These are phyloP conservation scores for Trichoderma hamatum DNA, from an alignment of 2,329 filamentous ascomycete genomes.

Conservation along the genomic window DNA sequence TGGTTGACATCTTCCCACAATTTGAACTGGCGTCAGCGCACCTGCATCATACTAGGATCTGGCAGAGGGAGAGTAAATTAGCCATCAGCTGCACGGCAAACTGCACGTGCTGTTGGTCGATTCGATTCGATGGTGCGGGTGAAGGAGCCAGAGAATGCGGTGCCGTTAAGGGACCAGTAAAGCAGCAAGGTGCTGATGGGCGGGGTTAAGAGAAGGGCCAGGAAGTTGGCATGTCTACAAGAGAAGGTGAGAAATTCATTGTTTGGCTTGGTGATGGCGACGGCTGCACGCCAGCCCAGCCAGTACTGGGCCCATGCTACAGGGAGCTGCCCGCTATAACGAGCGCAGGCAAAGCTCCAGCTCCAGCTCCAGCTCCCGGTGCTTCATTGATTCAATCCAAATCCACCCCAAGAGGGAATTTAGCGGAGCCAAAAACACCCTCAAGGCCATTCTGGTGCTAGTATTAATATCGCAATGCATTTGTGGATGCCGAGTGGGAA, in stretches of 20 bases:
- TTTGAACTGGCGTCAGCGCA: neutral
- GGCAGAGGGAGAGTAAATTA: neutral
- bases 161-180: neutral
- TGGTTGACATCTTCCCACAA: neutral
- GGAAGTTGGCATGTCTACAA: neutral
- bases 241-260: neutral
- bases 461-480: neutral
- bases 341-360: neutral
- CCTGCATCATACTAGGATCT: neutral
- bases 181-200: neutral
- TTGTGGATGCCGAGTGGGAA: neutral
- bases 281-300: neutral
- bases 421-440: neutral
- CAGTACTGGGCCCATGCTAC: neutral
- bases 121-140: neutral
- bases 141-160: neutral
- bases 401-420: neutral
- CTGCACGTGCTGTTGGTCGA: neutral
- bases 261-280: neutral
- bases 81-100: neutral
- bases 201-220: neutral
- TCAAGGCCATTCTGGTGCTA: neutral
- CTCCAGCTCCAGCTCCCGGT: too few relatives aligned
- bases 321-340: neutral
- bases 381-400: neutral